Conservation (phyloP, 768 basidiomycete genomes). For the Astraeus odoratus region DNA sequence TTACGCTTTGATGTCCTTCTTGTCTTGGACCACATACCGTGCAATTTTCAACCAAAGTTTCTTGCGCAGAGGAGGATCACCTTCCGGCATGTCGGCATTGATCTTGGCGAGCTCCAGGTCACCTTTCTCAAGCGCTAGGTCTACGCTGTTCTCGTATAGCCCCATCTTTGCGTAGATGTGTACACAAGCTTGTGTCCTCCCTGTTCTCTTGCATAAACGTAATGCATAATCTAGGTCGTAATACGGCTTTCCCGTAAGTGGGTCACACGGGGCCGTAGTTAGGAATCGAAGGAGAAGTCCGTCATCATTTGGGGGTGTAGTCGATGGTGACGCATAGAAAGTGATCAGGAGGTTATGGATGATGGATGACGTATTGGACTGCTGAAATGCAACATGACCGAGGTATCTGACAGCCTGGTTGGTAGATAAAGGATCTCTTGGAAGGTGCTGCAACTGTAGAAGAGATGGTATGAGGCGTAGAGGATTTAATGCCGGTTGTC, state of each 20-base stretch:
- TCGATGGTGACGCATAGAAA: constrained; percentile 58
- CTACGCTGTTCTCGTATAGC: constrained; percentile 92
- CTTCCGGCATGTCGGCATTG: constrained; percentile 92
- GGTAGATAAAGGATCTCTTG: constrained; percentile 63
- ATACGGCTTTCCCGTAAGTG: constrained; percentile 79
- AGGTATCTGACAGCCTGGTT: constrained; percentile 91
- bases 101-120: constrained; percentile 93
- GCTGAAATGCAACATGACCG: constrained; percentile 75
- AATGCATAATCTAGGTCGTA: constrained; percentile 97
- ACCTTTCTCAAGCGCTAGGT: constrained; percentile 88
- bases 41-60: constrained; percentile 98
- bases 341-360: constrained; percentile 94
- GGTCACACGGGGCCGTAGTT: constrained; percentile 71
- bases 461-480: constrained; percentile 85
- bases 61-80: constrained; percentile 80
- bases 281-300: constrained; percentile 79
- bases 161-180: constrained; percentile 98
- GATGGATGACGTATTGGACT: constrained; percentile 72
- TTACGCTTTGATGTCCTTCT: constrained; percentile 96
- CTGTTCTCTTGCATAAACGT: constrained; percentile 79
- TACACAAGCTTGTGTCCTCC: constrained; percentile 83
- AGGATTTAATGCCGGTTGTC: constrained; percentile 73
- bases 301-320: constrained; percentile 53
- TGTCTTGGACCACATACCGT: constrained; percentile 96
- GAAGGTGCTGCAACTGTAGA: constrained; percentile 68